Conservation (phyloP, 1,139 yeast genomes). For the Geotrichum histeridarum region DNA sequence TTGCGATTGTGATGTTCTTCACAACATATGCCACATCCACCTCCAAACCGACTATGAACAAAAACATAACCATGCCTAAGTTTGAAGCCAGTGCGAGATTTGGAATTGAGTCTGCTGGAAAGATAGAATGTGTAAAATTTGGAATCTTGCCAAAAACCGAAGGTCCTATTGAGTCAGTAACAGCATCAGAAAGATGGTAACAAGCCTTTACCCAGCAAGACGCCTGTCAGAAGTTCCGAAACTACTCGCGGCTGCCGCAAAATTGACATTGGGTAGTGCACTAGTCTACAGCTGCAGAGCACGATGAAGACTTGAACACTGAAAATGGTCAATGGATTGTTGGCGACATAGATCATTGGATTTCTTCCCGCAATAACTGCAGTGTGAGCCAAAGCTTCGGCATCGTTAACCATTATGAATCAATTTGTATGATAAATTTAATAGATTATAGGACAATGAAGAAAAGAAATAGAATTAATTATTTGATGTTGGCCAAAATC, state of each 20-base stretch:
- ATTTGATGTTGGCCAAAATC: too few relatives aligned
- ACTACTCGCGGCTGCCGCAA: slow-evolving; percentile 71
- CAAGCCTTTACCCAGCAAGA: slow-evolving; percentile 53
- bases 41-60: slow-evolving; percentile 73
- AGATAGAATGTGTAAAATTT: slow-evolving; percentile 55
- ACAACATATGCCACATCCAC: slow-evolving; percentile 62
- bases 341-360: too few relatives aligned
- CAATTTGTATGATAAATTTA: too few relatives aligned
- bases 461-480: too few relatives aligned
- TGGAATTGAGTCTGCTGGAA: slow-evolving; percentile 58
- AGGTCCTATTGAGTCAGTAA: slow-evolving; percentile 20
- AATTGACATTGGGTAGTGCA: slow-evolving; percentile 55
- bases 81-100: slow-evolving; percentile 65
- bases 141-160: slow-evolving; percentile 66
- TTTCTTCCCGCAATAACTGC: too few relatives aligned
- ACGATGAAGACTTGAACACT: slow-evolving; percentile 39
- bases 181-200: background rate
- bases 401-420: too few relatives aligned
- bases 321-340: too few relatives aligned
- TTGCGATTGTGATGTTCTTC: slow-evolving; percentile 55
- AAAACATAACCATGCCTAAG: slow-evolving; percentile 63
- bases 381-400: too few relatives aligned
- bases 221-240: slow-evolving; percentile 73
- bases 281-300: slow-evolving; percentile 48
- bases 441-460: too few relatives aligned